A percentile compares a stretch with the other conserved stretches of the same genome.
These are phyloP conservation scores for Solanum phureja DNA, from an alignment of 257 asterid species.

Conservation along the genomic window DNA sequence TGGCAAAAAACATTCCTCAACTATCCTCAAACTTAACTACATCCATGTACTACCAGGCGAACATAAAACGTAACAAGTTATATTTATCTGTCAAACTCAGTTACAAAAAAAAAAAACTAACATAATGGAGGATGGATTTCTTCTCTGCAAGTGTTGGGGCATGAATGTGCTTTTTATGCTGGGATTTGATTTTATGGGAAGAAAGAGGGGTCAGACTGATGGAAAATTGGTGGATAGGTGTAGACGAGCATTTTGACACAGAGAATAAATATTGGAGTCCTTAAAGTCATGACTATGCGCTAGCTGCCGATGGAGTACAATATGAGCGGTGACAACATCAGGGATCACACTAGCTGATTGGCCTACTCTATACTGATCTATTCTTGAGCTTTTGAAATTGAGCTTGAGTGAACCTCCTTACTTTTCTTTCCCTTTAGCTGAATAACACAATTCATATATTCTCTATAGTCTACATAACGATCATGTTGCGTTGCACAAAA, in stretches of 20 bases:
- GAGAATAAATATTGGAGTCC: background rate
- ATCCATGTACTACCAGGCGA: background rate
- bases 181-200: background rate
- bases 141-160: background rate
- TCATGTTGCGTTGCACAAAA: background rate
- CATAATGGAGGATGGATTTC: background rate
- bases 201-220: background rate
- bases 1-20: background rate
- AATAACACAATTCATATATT: background rate
- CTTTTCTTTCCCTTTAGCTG: background rate
- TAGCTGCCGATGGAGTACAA: background rate
- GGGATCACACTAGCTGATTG: background rate
- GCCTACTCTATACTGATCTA: background rate
- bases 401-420: background rate
- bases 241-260: background rate
- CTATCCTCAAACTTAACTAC: background rate
- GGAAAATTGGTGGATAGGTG: background rate
- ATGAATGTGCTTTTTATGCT: background rate
- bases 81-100: background rate
- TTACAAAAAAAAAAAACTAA: background rate
- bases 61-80: background rate
- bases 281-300: background rate
- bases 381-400: background rate
- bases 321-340: background rate
- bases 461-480: background rate